Conservation (phyloP, 2,329 filamentous ascomycete genomes). For the Beauveria pseudobassiana region DNA sequence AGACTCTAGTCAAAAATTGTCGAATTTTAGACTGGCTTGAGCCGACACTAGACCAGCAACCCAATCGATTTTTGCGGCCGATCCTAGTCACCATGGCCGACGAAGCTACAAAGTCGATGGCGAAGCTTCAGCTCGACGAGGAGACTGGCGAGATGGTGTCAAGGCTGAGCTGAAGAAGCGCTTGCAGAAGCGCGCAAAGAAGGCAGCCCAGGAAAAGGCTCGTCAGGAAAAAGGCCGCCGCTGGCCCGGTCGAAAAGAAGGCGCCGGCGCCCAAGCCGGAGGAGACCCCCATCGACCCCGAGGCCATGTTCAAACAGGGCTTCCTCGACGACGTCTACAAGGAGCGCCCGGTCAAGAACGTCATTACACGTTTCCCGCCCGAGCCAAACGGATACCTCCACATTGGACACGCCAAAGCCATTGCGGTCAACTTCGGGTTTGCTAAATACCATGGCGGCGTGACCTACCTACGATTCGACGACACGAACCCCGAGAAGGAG, state of each 20-base stretch:
- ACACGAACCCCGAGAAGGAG: conserved; percentile 91
- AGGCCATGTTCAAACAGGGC: conserved; percentile 73
- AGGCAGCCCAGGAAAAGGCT: conserved; percentile 56
- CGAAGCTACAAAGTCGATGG: conserved; percentile 37
- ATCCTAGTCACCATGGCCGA: conserved; percentile 35
- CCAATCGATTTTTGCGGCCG: neutral
- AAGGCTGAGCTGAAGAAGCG: conserved; percentile 56
- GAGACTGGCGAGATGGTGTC: conserved; percentile 57
- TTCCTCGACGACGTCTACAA: conserved; percentile 68
- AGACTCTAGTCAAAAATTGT: no score
- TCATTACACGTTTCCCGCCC: conserved; percentile 69
- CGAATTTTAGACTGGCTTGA: no score
- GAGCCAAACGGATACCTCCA: conserved; percentile 93
- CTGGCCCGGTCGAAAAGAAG: conserved; percentile 30
- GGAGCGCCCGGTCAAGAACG: conserved; percentile 53
- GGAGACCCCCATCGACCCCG: conserved; percentile 40
- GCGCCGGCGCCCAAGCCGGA: conserved; percentile 36
- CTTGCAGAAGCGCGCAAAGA: conserved; percentile 48
- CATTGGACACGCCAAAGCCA: conserved; percentile 91
- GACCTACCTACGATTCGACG: conserved; percentile 60
- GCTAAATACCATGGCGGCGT: conserved; percentile 71
- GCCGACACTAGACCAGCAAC: neutral
- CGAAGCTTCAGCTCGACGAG: conserved; percentile 54
- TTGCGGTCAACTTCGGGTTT: conserved; percentile 94
- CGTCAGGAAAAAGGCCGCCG: conserved; percentile 75